These are phyloP conservation scores for Micractinium conductrix DNA, from an alignment of 139 green algal species.

Conservation along the genomic window DNA sequence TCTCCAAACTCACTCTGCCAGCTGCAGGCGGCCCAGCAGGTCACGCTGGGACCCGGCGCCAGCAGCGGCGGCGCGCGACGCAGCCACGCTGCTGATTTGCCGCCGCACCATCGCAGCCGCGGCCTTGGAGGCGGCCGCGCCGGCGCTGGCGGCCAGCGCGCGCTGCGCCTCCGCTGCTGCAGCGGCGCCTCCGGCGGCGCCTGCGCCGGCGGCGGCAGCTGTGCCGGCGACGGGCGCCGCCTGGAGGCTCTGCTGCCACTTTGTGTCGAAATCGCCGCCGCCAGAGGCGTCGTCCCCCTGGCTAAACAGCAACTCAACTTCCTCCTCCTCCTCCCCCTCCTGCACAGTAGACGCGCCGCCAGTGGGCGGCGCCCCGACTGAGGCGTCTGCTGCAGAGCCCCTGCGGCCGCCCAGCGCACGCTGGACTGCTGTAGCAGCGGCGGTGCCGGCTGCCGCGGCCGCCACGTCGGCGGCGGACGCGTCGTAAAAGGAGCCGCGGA, in stretches of 20 bases:
- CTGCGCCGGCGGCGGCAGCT: neutral
- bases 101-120: neutral
- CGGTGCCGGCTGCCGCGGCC: neutral
- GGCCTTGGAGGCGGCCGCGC: neutral
- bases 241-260: neutral
- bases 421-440: neutral
- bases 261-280: neutral
- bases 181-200: neutral
- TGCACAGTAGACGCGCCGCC: neutral
- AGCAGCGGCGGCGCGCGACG: neutral
- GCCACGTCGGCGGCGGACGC: neutral
- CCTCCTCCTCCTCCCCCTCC: neutral
- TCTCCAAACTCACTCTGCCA: too few relatives aligned
- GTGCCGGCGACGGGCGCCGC: neutral
- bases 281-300: neutral
- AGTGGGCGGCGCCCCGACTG: neutral
- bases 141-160: neutral
- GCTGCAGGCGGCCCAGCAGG: slow-evolving; percentile 3
- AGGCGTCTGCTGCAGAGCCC: neutral
- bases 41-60: neutral
- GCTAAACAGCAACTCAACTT: slow-evolving; percentile 9
- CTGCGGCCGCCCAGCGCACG: neutral
- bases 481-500: neutral
- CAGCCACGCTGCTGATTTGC: neutral
- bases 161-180: neutral